Conservation (phyloP, 768 basidiomycete species). For the Clavaria fumosa region DNA sequence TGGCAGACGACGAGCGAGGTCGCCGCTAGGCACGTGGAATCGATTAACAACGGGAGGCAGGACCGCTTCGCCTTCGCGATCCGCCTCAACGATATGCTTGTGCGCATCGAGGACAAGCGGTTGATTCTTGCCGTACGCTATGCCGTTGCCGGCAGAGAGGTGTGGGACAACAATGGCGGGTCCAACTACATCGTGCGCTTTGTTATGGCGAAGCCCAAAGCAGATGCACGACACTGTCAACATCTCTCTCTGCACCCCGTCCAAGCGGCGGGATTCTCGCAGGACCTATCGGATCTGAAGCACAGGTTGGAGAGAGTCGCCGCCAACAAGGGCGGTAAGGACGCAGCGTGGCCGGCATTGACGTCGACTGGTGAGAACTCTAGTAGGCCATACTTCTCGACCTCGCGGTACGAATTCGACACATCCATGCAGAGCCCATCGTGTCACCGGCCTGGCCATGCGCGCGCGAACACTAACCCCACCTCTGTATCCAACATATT, state of each 20-base stretch:
- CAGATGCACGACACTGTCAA: too few relatives aligned
- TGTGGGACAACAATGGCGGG: conserved; percentile 86
- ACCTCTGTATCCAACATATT: too few relatives aligned
- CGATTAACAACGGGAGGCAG: conserved; percentile 29
- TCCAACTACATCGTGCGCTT: conserved; percentile 67
- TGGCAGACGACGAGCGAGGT: conserved; percentile 98
- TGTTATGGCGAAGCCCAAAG: conserved; percentile 27
- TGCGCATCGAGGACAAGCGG: conserved; percentile 68
- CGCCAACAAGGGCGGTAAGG: conserved; percentile 20
- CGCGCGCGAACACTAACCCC: too few relatives aligned
- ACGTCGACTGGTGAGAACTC: too few relatives aligned
- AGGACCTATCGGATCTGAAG: conserved; percentile 44
- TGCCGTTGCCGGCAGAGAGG: conserved; percentile 51
- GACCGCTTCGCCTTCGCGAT: conserved; percentile 72
- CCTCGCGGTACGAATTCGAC: conserved; percentile 43
- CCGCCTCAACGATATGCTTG: conserved; percentile 62
- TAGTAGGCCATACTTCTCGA: conserved; percentile 27
- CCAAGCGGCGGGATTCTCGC: conserved; percentile 23
- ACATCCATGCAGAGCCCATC: conserved; percentile 30
- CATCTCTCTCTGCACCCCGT: too few relatives aligned
- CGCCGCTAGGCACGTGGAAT: conserved; percentile 47
- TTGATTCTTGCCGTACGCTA: conserved; percentile 70
- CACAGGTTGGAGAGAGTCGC: conserved; percentile 54
- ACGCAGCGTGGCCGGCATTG: too few relatives aligned
- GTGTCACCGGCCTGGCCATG: too few relatives aligned